Evolutionary conservation across 805 yeast species (phyloP), one percentile per base, ranked within the genome.

Genomic region (Kregervanrija fluxuum): DNA sequence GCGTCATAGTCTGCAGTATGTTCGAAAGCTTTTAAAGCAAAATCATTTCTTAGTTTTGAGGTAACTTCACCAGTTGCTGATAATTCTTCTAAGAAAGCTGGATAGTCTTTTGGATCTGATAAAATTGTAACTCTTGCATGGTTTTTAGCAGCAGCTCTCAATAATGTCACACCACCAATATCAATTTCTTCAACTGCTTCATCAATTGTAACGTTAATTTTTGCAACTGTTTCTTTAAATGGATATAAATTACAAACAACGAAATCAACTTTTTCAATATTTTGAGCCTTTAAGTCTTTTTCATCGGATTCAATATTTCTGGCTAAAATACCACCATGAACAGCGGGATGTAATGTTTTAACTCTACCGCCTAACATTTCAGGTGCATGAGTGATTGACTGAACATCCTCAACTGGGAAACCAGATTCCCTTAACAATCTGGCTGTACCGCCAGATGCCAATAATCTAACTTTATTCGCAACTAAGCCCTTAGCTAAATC

Each of bases 151-250:
- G 99, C 99, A 39, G 99, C 99, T 70, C 99, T 83, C 64, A 93
- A 75, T 53, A 93, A 74, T 38, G 99, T 93, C 48, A 93, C 99
- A 66, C 99, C 95, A 60, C 99, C 99, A 62, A 93, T 93, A 65
- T 93, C 99, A 57, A 93, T 83, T 69, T 93, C 98, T 73, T 93
- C 99, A 44, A 93, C 97, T 15, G 99, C 99, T 73, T 93, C 99
- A 34, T 81, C 90, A 54, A 93, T 80, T 37, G 98, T 93, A 52
- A 93, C 99, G 52, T 93, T 89, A 57, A 86, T 88, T 67, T 91
- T 91, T 52, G 95, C 85, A 49, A 93, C 86, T 41, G 99, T 93
- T 71, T 93, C 96, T 72, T 91, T 88, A 80, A 93, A 93, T 28
- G 99, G 99, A 69, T 93, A 93, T 68, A 93, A 77, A 76, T 93